These are phyloP conservation scores for Trichoderma sp. DNA, from an alignment of 2,329 filamentous ascomycete species.

Conservation along the genomic window DNA sequence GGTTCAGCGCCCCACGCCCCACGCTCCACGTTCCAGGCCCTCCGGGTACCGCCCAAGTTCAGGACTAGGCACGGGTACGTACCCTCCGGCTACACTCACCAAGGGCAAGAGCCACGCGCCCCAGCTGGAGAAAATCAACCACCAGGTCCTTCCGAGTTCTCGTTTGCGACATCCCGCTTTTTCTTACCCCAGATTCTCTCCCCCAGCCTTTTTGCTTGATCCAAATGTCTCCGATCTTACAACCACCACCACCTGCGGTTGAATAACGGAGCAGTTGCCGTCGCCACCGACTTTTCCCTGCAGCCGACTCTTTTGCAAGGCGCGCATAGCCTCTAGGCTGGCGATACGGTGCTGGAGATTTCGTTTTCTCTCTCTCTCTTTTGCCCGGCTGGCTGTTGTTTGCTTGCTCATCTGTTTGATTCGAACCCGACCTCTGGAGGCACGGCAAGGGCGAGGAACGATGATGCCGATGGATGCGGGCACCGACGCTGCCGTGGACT, in stretches of 20 bases:
- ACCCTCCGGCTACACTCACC: too few species aligned
- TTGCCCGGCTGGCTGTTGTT: too few species aligned
- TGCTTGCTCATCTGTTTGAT: too few species aligned
- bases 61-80: too few species aligned
- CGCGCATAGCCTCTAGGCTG: neutral
- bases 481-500: constrained; percentile 29
- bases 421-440: too few species aligned
- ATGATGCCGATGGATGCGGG: constrained; percentile 30
- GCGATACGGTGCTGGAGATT: neutral
- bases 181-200: constrained; percentile 17
- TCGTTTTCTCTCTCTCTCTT: neutral
- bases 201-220: neutral
- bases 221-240: constrained; percentile 17
- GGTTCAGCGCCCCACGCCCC: too few species aligned
- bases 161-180: constrained; percentile 20
- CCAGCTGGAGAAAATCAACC: neutral
- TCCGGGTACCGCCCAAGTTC: too few species aligned
- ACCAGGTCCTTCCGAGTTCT: neutral
- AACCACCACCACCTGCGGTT: neutral
- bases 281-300: too few species aligned
- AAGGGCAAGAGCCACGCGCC: too few species aligned
- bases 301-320: neutral
- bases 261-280: too few species aligned
- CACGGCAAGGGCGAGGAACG: neutral
- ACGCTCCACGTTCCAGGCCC: too few species aligned